Evolutionary conservation across 495 filamentous ascomycete species (phyloP).

Genomic region (Daldinia grandis): DNA sequence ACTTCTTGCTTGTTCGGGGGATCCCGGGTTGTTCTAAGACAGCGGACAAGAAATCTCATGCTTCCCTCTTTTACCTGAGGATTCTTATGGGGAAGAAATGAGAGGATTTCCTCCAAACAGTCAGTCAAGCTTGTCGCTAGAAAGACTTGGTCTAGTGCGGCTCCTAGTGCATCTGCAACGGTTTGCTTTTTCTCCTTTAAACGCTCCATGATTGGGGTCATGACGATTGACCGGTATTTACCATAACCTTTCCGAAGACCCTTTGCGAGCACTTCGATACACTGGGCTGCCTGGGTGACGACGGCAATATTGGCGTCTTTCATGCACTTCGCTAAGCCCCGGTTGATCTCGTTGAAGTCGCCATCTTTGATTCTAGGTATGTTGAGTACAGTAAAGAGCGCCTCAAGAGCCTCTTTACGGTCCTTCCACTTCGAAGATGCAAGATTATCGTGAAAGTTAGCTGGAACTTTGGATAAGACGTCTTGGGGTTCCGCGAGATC

Average conservation of each 20-base stretch:
- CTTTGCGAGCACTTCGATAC: conserved; percentile 90
- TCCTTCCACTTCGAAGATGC: conserved; percentile 98
- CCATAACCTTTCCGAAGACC: conserved; percentile 80
- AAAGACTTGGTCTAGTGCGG: conserved; percentile 89
- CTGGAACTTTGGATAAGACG: conserved; percentile 82
- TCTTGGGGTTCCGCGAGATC: conserved; percentile 93
- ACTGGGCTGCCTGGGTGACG: conserved; percentile 92
- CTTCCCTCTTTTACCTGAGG: conserved; percentile 96
- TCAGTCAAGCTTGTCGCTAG: conserved; percentile 78
- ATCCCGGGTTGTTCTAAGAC: conserved; percentile 81
- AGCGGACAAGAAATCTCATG: conserved; percentile 87
- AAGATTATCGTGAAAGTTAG: conserved; percentile 80
- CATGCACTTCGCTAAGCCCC: conserved; percentile 90
- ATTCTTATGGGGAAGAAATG: conserved; percentile 91
- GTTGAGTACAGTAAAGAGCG: conserved; percentile 76
- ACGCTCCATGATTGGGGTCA: conserved; percentile 89
- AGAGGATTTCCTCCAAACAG: conserved; percentile 85
- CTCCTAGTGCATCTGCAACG: conserved; percentile 85
- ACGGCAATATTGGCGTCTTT: conserved; percentile 98
- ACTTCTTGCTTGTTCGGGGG: conserved; percentile 85
- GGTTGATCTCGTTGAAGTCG: conserved; percentile 83
- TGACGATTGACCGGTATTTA: conserved; percentile 80
- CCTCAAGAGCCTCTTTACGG: conserved; percentile 92
- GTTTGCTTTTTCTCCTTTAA: conserved; percentile 96
- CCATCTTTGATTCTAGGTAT: conserved; percentile 92